Evolutionary conservation across 768 basidiomycete species (phyloP).

Genomic region (Mycena rebaudengoi): DNA sequence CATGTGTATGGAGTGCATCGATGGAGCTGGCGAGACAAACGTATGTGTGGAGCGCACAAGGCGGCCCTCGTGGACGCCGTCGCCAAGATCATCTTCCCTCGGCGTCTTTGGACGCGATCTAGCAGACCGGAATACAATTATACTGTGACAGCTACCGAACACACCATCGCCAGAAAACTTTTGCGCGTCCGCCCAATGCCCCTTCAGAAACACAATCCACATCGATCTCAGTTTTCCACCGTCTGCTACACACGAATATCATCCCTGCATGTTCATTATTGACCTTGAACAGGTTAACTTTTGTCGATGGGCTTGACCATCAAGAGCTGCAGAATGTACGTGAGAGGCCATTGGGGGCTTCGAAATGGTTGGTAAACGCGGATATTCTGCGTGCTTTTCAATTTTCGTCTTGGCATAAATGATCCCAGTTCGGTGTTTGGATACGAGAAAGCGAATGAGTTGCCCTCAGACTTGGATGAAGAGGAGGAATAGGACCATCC

Average conservation of each 20-base stretch:
- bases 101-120: neutral
- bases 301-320: no score
- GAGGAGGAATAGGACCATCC: no score
- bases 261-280: neutral
- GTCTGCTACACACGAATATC: neutral
- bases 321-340: no score
- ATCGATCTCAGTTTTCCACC: neutral
- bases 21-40: no score
- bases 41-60: no score
- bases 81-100: neutral
- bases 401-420: no score
- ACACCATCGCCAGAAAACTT: neutral
- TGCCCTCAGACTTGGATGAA: no score
- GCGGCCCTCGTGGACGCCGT: neutral
- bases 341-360: no score
- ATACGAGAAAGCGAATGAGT: no score
- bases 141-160: neutral
- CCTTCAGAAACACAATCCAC: neutral
- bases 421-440: no score
- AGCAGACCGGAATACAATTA: neutral
- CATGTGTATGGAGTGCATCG: neutral
- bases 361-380: no score
- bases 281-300: neutral
- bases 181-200: neutral
- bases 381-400: no score